phyloP scores from a whole-genome alignment of 306 rosid genomes.

The Pyrus betulifolia region DNA sequence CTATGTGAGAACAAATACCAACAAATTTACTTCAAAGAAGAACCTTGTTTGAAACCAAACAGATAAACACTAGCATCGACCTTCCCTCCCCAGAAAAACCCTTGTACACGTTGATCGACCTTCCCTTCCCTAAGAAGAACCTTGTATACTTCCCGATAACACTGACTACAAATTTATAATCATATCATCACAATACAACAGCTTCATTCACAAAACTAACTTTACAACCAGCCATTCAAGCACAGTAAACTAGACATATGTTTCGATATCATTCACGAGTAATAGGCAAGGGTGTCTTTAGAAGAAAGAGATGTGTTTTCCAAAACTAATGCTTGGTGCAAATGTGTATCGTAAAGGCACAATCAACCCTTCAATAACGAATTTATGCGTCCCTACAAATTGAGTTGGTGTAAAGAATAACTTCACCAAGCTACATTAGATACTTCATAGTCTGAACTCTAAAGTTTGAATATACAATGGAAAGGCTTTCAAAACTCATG shows the following conservation, averaged over 20 bases:
- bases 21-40: neutral
- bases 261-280: neutral
- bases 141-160: neutral
- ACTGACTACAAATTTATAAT: neutral
- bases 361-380: neutral
- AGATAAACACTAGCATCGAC: neutral
- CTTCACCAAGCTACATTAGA: neutral
- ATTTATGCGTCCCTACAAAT: neutral
- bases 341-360: too few species aligned
- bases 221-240: neutral
- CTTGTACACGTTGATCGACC: neutral
- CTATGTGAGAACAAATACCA: neutral
- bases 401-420: neutral
- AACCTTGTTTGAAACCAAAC: neutral
- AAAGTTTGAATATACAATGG: neutral
- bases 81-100: neutral
- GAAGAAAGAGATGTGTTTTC: neutral
- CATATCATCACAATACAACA: neutral
- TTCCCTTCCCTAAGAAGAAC: neutral
- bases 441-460: neutral
- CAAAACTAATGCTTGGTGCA: neutral
- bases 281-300: neutral
- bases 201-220: neutral
- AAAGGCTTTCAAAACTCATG: neutral
- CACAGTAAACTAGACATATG: neutral